Base-by-base conservation (phyloP, 371 early-diverging fungal species). In the Mucor indicus region DNA sequence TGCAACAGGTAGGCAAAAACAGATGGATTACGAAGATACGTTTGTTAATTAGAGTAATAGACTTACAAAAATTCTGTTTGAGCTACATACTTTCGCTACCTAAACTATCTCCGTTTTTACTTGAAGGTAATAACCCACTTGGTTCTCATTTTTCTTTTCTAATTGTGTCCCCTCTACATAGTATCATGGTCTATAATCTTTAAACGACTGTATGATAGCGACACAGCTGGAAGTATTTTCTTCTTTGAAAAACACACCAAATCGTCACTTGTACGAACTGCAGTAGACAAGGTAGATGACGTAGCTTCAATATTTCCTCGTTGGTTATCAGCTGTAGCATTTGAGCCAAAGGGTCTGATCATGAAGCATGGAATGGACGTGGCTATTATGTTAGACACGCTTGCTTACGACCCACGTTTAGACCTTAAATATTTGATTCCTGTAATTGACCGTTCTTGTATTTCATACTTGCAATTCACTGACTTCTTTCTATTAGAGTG, bases 331-430 rank as follows among this genome's bases (percentile, higher is more conserved):
- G 57, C 37, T 8, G 57, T 70, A 12, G 74, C 70, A 9, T 70
- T 74, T 36, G 61, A 58, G 22, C 38, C 53, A 4, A 49, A 50
- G 13, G 68, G 70, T 0, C n/a, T 60, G 3, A 46, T 74, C 7
- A 69, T 74, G 61, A 65, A 67, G 15, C 74, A 74, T 55, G 70
- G 70, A 1, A 44, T 70, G 25, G 74, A 74, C 44, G 65, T 74
- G 0, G 64, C 68, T 4, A 60, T 74, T 23, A 55, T 68, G 46
- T 40, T 74, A 23, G 70, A 74, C 33, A 63, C 68, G 11, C 39
- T 74, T 32, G 68, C 60, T 0, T 56, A 74, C 51, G 65, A 74
- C 27, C 38, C 60, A 12, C 48, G 68, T 5, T 48, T 74, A 5
- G 43, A 53, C 11, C 30, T 67, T 13, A 49, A 31, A 5, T 48